These are phyloP conservation scores for Pseudogymnoascus sp. DNA, from an alignment of 2,329 filamentous ascomycete genomes.

Conservation along the genomic window DNA sequence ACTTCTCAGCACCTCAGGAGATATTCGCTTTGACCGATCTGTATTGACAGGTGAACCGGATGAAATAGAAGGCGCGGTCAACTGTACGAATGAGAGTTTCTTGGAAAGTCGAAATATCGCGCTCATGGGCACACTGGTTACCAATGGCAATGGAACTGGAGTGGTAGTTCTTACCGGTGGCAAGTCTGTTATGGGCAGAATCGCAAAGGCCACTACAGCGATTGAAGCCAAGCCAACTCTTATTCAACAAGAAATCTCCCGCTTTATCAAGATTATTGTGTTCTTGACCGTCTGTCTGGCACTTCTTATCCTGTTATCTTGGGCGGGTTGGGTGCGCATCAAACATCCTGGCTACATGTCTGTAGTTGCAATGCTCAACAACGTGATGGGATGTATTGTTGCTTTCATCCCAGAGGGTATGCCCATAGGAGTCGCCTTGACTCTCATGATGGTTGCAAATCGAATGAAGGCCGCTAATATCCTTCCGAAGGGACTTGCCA, in stretches of 20 bases:
- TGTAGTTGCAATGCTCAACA: constrained; percentile 38
- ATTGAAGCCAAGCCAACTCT: constrained; percentile 31
- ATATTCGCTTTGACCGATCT: constrained; percentile 98
- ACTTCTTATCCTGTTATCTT: constrained; percentile 39
- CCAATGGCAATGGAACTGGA: constrained; percentile 85
- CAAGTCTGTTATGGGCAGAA: constrained; percentile 67
- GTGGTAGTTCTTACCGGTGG: constrained; percentile 87
- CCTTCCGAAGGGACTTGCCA: not conserved
- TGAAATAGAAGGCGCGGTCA: constrained; percentile 73
- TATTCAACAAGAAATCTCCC: constrained; percentile 37
- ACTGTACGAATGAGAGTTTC: constrained; percentile 69
- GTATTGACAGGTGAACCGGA: constrained; percentile 96
- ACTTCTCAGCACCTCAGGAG: constrained; percentile 63
- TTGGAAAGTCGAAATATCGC: constrained; percentile 99
- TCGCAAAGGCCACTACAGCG: constrained; percentile 45
- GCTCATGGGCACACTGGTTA: constrained; percentile 95
- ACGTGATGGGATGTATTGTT: constrained; percentile 37
- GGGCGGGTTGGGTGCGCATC: constrained; percentile 34
- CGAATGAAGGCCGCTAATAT: not conserved
- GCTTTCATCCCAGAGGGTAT: not conserved
- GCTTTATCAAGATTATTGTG: constrained; percentile 39
- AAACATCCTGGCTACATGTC: constrained; percentile 35
- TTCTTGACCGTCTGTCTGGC: constrained; percentile 33
- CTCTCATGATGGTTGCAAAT: not conserved
- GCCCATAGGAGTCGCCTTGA: not conserved